Evolutionary conservation across 1,284 basidiomycete genomes (phyloP), one percentile per base, ranked within the genome.

Genomic region (Microbotryum lychnidis-dioicae): DNA sequence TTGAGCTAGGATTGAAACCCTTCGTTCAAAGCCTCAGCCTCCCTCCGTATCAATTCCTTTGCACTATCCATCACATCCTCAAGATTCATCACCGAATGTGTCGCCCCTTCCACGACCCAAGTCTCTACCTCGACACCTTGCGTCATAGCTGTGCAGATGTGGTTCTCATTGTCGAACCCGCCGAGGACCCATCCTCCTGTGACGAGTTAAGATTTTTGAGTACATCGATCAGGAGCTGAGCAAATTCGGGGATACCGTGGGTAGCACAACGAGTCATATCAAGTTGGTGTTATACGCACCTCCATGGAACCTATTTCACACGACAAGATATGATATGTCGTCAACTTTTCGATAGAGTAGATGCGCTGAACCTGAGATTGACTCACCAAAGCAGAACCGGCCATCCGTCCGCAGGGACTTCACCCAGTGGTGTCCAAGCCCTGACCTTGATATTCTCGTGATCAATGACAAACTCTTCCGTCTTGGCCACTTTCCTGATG

Each of bases 161-260:
- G 75, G 37, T 80, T 81, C 64, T 85, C 83, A 16, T 80, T 80
- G 25, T 75, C 71, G 65, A 86, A 83, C 60, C 77, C 80, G 0
- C 85, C 85, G 4, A 87, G 76, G 0, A 84, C 86, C 85, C 84
- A 87, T 46, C 85, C 85, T n/a, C 48, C 48, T 50, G 48, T 23
- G 21, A 42, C 37, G 12, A 18, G 37, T 42, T 1, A 42, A 42
- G 37, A 2, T 42, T 42, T 42, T 42, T 42, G 37, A 16, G 37
- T 18, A 42, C 12, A 18, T 42, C 37, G 37, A 18, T 42, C 37
- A 42, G 37, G 37, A 10, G 31, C 31, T 10, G 31, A 31, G 31
- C 31, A 42, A 16, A 18, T 7, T 37, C 37, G 37, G 37, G 37
- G 16, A 6, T 18, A 18, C 37, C 12, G 37, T 18, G 37, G 16